phyloP scores from a whole-genome alignment of 2,329 filamentous ascomycete genomes.

The Ceratocystis papillata region DNA sequence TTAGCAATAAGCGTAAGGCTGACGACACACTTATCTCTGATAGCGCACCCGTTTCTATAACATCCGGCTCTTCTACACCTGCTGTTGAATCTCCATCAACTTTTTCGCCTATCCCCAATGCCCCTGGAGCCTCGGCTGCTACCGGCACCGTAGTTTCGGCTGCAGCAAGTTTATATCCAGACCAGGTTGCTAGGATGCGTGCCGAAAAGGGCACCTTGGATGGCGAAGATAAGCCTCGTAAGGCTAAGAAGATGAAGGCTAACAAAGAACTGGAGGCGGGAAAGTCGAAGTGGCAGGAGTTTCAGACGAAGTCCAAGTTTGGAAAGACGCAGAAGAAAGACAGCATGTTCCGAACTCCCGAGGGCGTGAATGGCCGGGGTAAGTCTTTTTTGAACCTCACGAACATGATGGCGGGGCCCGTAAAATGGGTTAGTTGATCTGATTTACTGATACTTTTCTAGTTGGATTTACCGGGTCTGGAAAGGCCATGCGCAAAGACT shows the following conservation, averaged over 20 bases:
- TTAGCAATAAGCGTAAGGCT: conserved; percentile 75
- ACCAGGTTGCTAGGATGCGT: conserved; percentile 42
- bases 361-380: conserved; percentile 80
- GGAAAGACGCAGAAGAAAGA: conserved; percentile 67
- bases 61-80: conserved; percentile 12
- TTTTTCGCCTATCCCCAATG: conserved; percentile 20
- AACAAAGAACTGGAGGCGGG: conserved; percentile 82
- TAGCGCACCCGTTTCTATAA: conserved; percentile 27
- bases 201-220: conserved; percentile 48
- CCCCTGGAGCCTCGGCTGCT: conserved; percentile 28
- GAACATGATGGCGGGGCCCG: background rate
- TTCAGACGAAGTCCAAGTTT: conserved; percentile 65
- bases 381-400: conserved; percentile 28
- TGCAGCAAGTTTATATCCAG: conserved; percentile 47
- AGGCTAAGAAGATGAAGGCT: conserved; percentile 82
- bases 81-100: conserved; percentile 14
- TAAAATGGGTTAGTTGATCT: background rate
- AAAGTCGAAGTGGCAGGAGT: conserved; percentile 93
- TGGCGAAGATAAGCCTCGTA: conserved; percentile 58
- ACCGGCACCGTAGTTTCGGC: conserved; percentile 44
- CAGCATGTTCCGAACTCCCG: conserved; percentile 92
- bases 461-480: conserved; percentile 95
- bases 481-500: conserved; percentile 90
- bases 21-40: conserved; percentile 47
- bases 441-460: conserved; percentile 34